Conservation (phyloP, 2,329 filamentous ascomycete species). For the Microcera coccophila region DNA sequence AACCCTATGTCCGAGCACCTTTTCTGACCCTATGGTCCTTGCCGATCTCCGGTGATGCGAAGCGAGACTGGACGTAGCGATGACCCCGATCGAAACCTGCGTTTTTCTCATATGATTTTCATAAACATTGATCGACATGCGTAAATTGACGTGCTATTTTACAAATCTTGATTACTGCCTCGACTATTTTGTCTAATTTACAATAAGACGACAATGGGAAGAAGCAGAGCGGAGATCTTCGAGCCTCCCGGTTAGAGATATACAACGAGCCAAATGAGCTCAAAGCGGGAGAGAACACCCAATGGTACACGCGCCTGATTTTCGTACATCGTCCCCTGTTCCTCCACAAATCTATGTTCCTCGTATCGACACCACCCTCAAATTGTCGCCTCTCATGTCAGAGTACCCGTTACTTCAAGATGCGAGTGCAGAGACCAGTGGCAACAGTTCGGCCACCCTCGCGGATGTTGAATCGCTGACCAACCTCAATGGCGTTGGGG, state of each 20-base stretch:
- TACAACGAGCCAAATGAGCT: slow-evolving; percentile 35
- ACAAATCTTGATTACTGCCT: slow-evolving; percentile 31
- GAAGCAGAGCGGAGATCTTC: slow-evolving; percentile 43
- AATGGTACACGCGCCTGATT: slow-evolving; percentile 27
- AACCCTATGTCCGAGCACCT: too few relatives aligned
- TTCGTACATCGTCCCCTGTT: slow-evolving; percentile 23
- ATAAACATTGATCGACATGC: too few relatives aligned
- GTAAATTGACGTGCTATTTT: slow-evolving; percentile 21
- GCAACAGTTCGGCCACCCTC: slow-evolving; percentile 91
- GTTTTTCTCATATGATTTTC: too few relatives aligned
- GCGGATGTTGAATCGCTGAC: slow-evolving; percentile 96
- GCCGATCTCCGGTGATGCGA: too few relatives aligned
- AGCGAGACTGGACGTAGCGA: too few relatives aligned
- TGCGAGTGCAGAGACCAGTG: slow-evolving; percentile 76
- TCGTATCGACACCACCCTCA: background rate
- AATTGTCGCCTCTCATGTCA: background rate
- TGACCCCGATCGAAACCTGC: too few relatives aligned
- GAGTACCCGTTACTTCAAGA: slow-evolving; percentile 52
- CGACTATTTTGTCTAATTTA: slow-evolving; percentile 31
- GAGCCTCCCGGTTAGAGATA: slow-evolving; percentile 32
- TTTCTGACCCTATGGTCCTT: too few relatives aligned
- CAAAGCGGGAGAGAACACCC: slow-evolving; percentile 26
- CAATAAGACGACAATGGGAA: slow-evolving; percentile 36
- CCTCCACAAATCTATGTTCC: slow-evolving; percentile 1
- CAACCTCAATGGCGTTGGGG: slow-evolving; percentile 82